Conservation (phyloP, 2,329 filamentous ascomycete species). For the Calycina marina region DNA sequence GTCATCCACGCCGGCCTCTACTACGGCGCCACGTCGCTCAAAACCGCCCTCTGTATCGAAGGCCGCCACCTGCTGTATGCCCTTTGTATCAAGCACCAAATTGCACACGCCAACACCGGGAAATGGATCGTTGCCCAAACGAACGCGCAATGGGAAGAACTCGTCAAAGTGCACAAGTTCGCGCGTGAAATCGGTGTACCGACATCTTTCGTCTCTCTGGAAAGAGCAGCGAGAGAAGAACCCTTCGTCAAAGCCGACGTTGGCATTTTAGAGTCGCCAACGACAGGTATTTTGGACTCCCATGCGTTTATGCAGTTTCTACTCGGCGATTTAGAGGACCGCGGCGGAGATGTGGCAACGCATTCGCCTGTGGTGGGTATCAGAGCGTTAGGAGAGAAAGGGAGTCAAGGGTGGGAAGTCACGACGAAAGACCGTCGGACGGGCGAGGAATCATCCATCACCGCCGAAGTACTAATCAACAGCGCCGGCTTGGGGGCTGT, state of each 20-base stretch:
- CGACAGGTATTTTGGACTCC: slow-evolving; percentile 81
- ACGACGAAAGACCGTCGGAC: slow-evolving; percentile 31
- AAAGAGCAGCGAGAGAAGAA: slow-evolving; percentile 51
- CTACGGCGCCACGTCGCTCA: slow-evolving; percentile 51
- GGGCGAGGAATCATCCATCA: slow-evolving; percentile 43
- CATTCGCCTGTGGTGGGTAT: slow-evolving; percentile 50
- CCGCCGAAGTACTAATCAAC: slow-evolving; percentile 67
- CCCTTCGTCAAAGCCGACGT: slow-evolving; percentile 58
- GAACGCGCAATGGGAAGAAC: slow-evolving; percentile 37
- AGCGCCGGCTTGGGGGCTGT: slow-evolving; percentile 70
- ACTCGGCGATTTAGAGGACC: slow-evolving; percentile 60
- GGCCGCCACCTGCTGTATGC: slow-evolving; percentile 68
- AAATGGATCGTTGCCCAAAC: slow-evolving; percentile 96
- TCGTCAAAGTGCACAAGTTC: slow-evolving; percentile 34
- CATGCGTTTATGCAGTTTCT: slow-evolving; percentile 75
- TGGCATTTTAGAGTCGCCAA: slow-evolving; percentile 69
- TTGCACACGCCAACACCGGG: slow-evolving; percentile 61
- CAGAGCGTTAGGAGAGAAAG: slow-evolving; percentile 22
- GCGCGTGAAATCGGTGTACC: slow-evolving; percentile 41
- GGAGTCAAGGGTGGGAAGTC: slow-evolving; percentile 55
- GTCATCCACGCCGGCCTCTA: slow-evolving; percentile 89
- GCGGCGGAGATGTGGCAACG: slow-evolving; percentile 60
- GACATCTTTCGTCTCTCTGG: slow-evolving; percentile 49
- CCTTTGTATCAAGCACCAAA: slow-evolving; percentile 51
- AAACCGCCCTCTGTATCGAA: slow-evolving; percentile 67